A percentile compares a stretch with the other conserved stretches of the same genome.
These are phyloP conservation scores for Daldinia sp. DNA, from an alignment of 2,329 filamentous ascomycete genomes.

Conservation along the genomic window DNA sequence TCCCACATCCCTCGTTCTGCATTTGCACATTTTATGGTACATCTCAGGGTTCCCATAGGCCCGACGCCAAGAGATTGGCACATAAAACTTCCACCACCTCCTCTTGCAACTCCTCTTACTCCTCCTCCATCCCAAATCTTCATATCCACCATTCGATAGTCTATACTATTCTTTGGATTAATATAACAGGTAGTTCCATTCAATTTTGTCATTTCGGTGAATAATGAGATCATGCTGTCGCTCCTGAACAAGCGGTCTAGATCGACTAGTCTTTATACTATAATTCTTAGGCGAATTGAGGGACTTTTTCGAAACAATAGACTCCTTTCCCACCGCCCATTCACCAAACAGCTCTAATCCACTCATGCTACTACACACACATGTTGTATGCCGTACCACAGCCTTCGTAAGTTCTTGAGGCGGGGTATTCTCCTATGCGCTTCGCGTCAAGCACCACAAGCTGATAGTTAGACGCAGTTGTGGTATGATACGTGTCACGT, in stretches of 20 bases:
- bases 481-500: conserved; percentile 4
- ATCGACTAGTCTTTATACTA: conserved; percentile 10
- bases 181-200: background rate
- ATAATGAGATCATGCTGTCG: background rate
- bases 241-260: conserved; percentile 4
- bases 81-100: conserved; percentile 5
- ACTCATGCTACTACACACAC: conserved; percentile 4
- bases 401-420: background rate
- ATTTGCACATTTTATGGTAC: background rate
- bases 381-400: background rate
- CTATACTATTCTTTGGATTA: background rate
- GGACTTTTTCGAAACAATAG: conserved; percentile 4
- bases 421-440: conserved; percentile 6
- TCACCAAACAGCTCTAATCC: background rate
- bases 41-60: conserved; percentile 10
- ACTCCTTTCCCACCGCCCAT: conserved; percentile 7
- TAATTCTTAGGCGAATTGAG: conserved; percentile 8
- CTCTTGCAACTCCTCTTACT: too few species aligned
- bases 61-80: conserved; percentile 17
- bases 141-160: background rate
- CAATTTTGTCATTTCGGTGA: conserved; percentile 8
- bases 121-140: conserved; percentile 8
- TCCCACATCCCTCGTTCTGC: background rate
- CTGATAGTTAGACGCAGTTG: background rate
- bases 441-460: background rate